phyloP scores from a whole-genome alignment of 768 basidiomycete species.

The Boletales sp. region DNA sequence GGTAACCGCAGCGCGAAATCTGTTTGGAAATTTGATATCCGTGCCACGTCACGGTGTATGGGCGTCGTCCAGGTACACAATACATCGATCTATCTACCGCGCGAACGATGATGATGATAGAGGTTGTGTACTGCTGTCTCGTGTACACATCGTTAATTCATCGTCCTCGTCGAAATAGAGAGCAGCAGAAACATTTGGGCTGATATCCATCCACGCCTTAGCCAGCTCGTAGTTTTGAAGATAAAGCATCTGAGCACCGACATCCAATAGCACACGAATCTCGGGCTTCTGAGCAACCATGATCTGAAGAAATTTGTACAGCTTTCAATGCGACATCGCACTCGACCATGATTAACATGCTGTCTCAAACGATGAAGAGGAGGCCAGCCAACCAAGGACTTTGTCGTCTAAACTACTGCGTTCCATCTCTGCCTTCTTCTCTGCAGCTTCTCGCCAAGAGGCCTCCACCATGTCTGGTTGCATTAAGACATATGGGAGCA shows the following conservation, averaged over 20 bases:
- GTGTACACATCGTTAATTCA: constrained; percentile 27
- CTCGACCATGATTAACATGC: too few relatives aligned
- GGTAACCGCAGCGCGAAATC: constrained; percentile 14
- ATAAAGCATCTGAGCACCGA: constrained; percentile 55
- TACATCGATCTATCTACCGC: constrained; percentile 1
- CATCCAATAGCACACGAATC: constrained; percentile 45
- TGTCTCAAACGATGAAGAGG: too few relatives aligned
- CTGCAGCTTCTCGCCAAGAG: too few relatives aligned
- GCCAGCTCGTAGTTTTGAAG: constrained; percentile 39
- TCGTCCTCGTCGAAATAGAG: constrained; percentile 18
- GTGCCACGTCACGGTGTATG: constrained; percentile 19
- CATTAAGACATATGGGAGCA: too few relatives aligned
- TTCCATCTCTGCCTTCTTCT: too few relatives aligned
- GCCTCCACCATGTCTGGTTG: too few relatives aligned
- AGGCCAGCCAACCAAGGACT: too few relatives aligned
- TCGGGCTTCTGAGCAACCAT: constrained; percentile 31
- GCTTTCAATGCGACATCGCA: too few relatives aligned
- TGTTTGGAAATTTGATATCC: constrained; percentile 12
- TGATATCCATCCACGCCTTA: constrained; percentile 34
- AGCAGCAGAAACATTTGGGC: constrained; percentile 13
- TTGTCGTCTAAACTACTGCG: too few relatives aligned
- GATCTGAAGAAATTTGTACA: constrained; percentile 27
- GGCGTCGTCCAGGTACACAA: constrained; percentile 14
- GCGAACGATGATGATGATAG: constrained; percentile 31
- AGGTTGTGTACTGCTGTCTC: constrained; percentile 34